Percentiles rank a stretch among this genome's conserved stretches.
Evolutionary conservation across 2,329 filamentous ascomycete genomes (phyloP).

Genomic region (Fusarium sp.): DNA sequence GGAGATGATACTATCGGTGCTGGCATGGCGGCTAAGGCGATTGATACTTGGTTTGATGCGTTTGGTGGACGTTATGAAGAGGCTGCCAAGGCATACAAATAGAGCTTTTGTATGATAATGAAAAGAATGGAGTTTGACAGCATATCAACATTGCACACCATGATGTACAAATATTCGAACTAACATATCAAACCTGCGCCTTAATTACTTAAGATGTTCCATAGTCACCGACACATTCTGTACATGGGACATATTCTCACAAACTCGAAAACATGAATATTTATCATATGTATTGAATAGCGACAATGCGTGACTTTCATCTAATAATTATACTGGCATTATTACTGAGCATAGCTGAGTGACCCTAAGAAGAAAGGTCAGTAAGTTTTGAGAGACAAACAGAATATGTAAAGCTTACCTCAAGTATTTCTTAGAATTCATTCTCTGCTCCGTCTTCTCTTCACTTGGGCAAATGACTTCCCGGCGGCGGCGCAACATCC

Average conservation of each 20-base stretch:
- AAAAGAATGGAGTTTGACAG: background rate
- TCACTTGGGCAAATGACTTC: background rate
- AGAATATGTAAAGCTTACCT: background rate
- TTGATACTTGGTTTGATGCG: slow-evolving; percentile 60
- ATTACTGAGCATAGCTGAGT: rapidly evolving
- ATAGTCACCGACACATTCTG: too few species aligned
- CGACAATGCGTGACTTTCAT: background rate
- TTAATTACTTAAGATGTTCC: too few species aligned
- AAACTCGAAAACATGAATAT: too few species aligned
- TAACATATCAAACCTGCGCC: too few species aligned
- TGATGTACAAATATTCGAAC: rapidly evolving
- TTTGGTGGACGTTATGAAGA: slow-evolving; percentile 52
- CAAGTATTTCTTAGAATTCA: rapidly evolving
- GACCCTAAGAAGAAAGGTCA: background rate
- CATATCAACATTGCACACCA: too few species aligned
- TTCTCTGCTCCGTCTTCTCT: background rate
- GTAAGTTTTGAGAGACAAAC: rapidly evolving
- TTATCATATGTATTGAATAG: background rate
- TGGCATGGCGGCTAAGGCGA: slow-evolving; percentile 56
- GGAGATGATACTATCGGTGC: slow-evolving; percentile 64
- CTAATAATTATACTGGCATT: background rate
- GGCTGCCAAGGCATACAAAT: slow-evolving; percentile 11
- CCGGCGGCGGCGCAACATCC: background rate
- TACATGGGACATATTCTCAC: too few species aligned
- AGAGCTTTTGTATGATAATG: background rate